Evolutionary conservation across 805 yeast genomes (phyloP).

Genomic region (Scheffersomyces amazonensis): DNA sequence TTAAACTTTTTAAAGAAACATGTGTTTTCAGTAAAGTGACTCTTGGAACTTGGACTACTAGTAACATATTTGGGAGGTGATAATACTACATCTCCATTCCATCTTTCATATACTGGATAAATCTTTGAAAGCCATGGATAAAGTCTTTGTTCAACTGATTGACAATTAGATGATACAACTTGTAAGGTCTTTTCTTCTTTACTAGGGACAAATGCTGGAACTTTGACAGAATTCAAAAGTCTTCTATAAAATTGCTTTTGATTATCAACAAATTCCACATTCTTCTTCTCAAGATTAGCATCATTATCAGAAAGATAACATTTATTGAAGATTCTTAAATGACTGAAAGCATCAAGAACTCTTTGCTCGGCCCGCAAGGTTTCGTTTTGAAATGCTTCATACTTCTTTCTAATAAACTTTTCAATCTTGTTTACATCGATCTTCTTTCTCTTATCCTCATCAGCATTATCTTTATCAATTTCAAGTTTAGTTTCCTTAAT

Average conservation of each 20-base stretch:
- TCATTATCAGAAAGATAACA: slow-evolving; percentile 35
- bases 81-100: slow-evolving; percentile 29
- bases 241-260: not conserved
- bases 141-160: slow-evolving; percentile 34
- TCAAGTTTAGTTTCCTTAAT: too few species aligned
- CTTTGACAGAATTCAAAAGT: not conserved
- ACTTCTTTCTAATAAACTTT: not conserved
- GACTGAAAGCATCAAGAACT: slow-evolving; percentile 43
- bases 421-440: too few species aligned
- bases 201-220: not conserved
- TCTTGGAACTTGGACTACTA: too few species aligned
- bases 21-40: slow-evolving; percentile 2
- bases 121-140: slow-evolving; percentile 37
- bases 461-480: too few species aligned
- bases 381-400: slow-evolving; percentile 2
- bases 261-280: slow-evolving; percentile 5
- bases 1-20: slow-evolving; percentile 23
- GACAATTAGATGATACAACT: too few species aligned
- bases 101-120: slow-evolving; percentile 37
- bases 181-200: not conserved
- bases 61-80: slow-evolving; percentile 13
- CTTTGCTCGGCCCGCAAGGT: slow-evolving; percentile 27
- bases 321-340: slow-evolving; percentile 43
- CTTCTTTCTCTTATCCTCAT: too few species aligned
- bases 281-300: slow-evolving; percentile 3